These are phyloP conservation scores for Gaertneriomyces semiglobifer DNA, from an alignment of 192 early-diverging fungal genomes.

Conservation along the genomic window DNA sequence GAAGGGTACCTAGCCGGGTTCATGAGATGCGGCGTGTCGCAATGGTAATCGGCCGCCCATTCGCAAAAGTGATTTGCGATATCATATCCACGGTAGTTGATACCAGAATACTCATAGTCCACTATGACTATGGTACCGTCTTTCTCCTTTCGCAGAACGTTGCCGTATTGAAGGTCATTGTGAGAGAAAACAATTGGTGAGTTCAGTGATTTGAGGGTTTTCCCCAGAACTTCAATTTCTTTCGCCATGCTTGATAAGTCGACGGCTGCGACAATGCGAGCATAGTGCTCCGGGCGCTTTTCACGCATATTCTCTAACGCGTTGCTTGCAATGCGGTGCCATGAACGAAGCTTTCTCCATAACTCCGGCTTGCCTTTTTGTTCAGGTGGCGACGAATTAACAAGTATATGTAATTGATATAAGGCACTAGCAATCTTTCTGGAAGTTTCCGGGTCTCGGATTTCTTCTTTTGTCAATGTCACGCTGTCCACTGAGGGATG, in stretches of 20 bases:
- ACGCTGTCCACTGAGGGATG: conserved; percentile 55
- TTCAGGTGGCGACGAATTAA: conserved; percentile 14
- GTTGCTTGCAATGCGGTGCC: conserved; percentile 27
- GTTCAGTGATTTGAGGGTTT: conserved; percentile 31
- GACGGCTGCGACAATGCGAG: conserved; percentile 22
- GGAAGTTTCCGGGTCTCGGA: conserved; percentile 61
- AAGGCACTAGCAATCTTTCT: conserved; percentile 69
- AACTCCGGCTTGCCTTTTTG: conserved; percentile 43
- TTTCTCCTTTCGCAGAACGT: conserved; percentile 66
- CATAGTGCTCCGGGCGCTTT: conserved; percentile 25
- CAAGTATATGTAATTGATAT: conserved; percentile 62
- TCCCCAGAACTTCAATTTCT: conserved; percentile 50
- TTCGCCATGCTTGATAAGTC: conserved; percentile 47
- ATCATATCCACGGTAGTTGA: conserved; percentile 82
- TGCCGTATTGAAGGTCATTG: conserved; percentile 88
- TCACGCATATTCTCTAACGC: conserved; percentile 30
- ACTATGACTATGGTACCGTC: conserved; percentile 69
- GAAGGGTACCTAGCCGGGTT: conserved; percentile 75
- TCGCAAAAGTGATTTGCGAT: conserved; percentile 93
- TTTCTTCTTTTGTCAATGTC: conserved; percentile 66
- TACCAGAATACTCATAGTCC: conserved; percentile 87
- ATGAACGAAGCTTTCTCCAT: conserved; percentile 60
- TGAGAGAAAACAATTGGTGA: conserved; percentile 84
- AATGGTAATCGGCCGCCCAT: conserved; percentile 78
- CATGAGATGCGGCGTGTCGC: conserved; percentile 57